A percentile compares a stretch with the other conserved stretches of the same genome.
Conservation (phyloP, 1,284 basidiomycete genomes). For the Cutaneotrichosporon sp. region DNA sequence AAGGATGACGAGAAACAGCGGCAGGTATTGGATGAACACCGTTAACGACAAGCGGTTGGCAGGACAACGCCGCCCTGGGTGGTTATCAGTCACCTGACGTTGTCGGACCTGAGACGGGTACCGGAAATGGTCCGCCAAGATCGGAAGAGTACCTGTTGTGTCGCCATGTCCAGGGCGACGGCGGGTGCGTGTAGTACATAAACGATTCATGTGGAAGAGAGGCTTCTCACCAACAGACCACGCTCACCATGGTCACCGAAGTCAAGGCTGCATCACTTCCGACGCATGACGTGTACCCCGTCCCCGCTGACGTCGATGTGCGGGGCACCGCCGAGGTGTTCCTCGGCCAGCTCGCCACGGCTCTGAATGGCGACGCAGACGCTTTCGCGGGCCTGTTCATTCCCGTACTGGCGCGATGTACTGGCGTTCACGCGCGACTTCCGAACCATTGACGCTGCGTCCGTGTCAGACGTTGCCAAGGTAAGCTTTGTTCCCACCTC, state of each 20-base stretch:
- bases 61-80: too few relatives aligned
- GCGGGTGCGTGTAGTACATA: background rate
- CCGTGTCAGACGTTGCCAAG: conserved; percentile 36
- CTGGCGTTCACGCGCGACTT: conserved; percentile 43
- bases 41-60: too few relatives aligned
- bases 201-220: background rate
- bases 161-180: too few relatives aligned
- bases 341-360: conserved; percentile 8
- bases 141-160: too few relatives aligned
- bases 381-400: conserved; percentile 13
- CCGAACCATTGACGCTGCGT: conserved; percentile 31
- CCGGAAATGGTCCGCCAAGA: too few relatives aligned
- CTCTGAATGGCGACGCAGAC: background rate
- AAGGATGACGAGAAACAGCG: too few relatives aligned
- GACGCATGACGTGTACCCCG: conserved; percentile 7
- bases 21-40: too few relatives aligned
- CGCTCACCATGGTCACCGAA: conserved; percentile 14
- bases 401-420: conserved; percentile 22
- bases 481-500: conserved; percentile 17
- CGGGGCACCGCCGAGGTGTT: conserved; percentile 10
- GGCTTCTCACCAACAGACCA: background rate
- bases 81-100: too few relatives aligned
- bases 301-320: conserved; percentile 11
- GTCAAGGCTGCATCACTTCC: conserved; percentile 6
- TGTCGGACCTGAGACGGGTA: too few relatives aligned